Evolutionary conservation across 1,284 basidiomycete species (phyloP), one percentile per base, ranked within the genome.

Genomic region (Xerocomus minutiporus): DNA sequence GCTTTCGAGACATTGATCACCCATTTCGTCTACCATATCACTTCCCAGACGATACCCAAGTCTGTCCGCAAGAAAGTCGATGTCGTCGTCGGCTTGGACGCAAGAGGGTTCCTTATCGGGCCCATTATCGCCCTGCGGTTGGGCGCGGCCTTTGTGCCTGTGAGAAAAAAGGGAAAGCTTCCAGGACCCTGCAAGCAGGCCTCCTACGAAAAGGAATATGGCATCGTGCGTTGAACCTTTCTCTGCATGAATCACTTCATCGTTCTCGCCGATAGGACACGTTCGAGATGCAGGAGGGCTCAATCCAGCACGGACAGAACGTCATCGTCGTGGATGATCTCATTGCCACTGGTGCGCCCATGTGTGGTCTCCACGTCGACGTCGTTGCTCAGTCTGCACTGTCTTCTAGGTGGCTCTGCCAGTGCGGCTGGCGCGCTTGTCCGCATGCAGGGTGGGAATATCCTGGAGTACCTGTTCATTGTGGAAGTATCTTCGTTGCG

Each of bases 261-360:
- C 25, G 53, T 38, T 52, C 54, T 15, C 28, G 50, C 29, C n/a
- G 20, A 20, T 55, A 93, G 88, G 95, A 97, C 67, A 76, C 82
- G 11, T 97, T 97, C 65, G 94, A 99, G 74, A 96, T 99, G 83
- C 97, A 99, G 73, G 78, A 81, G 39, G 90, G 86, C 53, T 86
- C 91, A 2, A 91, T 99, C 65, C 72, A 82, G 61, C 79, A 84
- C 2, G 92, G 92, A 32, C 88, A 96, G 68, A 90, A 77, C 52
- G 93, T 95, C 29, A 72, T 99, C 39, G 80, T 99, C 45, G 79
- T 99, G 31, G 97, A 99, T 71, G 97, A 99, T 71, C 78, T 99
- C 36, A 94, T 99, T 58, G 97, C 97, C 0, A 99, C 97, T 41
- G 94, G 94, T 88, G 58, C 25, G 75, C 57, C 25, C 36, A 46